Percentiles rank a stretch among this genome's conserved stretches.
These are phyloP conservation scores for Coccomyxa sp. DNA, from an alignment of 139 green algal genomes.

Conservation along the genomic window DNA sequence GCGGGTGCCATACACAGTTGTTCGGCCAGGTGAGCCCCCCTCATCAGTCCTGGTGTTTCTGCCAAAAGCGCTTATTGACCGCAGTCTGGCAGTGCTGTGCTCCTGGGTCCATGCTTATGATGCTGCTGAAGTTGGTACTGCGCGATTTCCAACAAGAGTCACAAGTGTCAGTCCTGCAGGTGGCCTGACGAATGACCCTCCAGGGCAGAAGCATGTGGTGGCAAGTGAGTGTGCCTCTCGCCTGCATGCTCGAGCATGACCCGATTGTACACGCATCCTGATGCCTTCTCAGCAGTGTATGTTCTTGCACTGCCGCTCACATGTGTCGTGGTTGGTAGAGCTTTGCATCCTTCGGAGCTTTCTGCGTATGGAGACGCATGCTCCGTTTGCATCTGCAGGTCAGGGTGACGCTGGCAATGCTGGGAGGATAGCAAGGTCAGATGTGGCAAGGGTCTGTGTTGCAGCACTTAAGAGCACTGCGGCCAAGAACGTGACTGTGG, in stretches of 20 bases:
- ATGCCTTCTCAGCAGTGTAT: too few relatives aligned
- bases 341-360: too few relatives aligned
- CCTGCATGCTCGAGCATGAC: neutral
- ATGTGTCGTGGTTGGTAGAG: too few relatives aligned
- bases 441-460: conserved; percentile 59
- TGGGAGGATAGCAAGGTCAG: conserved; percentile 38
- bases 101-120: neutral
- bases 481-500: conserved; percentile 25
- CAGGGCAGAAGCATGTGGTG: conserved; percentile 19
- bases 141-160: too few relatives aligned
- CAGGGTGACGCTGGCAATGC: conserved; percentile 41
- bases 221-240: conserved; percentile 12
- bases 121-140: neutral
- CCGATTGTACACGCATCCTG: neutral
- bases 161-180: too few relatives aligned
- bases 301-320: too few relatives aligned
- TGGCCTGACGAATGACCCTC: conserved; percentile 6
- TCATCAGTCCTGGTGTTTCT: too few relatives aligned
- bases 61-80: too few relatives aligned
- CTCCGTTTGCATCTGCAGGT: conserved; percentile 11
- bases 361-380: too few relatives aligned
- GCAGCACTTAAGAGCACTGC: conserved; percentile 38
- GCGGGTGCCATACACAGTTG: conserved; percentile 54
- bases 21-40: conserved; percentile 48
- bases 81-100: too few relatives aligned